Evolutionary conservation across 1,139 yeast species (phyloP).

Genomic region (Lodderomyces margitis): DNA sequence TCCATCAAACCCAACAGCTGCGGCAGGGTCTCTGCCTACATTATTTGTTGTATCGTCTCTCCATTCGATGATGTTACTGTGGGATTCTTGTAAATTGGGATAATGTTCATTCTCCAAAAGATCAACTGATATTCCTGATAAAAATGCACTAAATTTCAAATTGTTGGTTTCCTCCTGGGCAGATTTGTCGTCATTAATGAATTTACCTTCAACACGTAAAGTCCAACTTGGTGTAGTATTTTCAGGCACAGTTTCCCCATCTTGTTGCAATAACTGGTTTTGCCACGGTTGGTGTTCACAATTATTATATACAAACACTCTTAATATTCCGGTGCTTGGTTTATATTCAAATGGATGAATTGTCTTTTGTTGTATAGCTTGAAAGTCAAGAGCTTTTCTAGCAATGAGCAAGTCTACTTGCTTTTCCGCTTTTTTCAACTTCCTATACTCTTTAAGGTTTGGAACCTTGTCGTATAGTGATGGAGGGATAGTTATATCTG

Average conservation of each 20-base stretch:
- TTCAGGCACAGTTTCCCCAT: slow-evolving; percentile 20
- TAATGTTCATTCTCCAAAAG: slow-evolving; percentile 48
- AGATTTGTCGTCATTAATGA: slow-evolving; percentile 38
- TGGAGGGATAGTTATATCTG: slow-evolving; percentile 66
- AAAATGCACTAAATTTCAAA: slow-evolving; percentile 66
- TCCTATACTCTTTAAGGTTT: slow-evolving; percentile 68
- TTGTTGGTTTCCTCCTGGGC: slow-evolving; percentile 8
- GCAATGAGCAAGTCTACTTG: slow-evolving; percentile 77
- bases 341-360: slow-evolving; percentile 43
- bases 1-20: slow-evolving; percentile 68
- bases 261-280: slow-evolving; percentile 34
- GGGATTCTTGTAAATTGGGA: slow-evolving; percentile 33
- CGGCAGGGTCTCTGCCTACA: slow-evolving; percentile 23
- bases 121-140: slow-evolving; percentile 84
- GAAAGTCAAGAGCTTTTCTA: slow-evolving; percentile 81
- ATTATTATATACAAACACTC: slow-evolving; percentile 82
- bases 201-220: slow-evolving; percentile 80
- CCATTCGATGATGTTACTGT: slow-evolving; percentile 44
- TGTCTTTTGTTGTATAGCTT: slow-evolving; percentile 60
- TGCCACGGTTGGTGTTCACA: slow-evolving; percentile 95
- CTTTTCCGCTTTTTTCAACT: slow-evolving; percentile 74
- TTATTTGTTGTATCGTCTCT: slow-evolving; percentile 25
- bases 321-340: slow-evolving; percentile 54
- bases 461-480: slow-evolving; percentile 65
- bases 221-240: slow-evolving; percentile 65